Percentiles rank a stretch among this genome's conserved stretches.
Evolutionary conservation across 805 yeast species (phyloP).

Genomic region (Candida pseudofarinosa): DNA sequence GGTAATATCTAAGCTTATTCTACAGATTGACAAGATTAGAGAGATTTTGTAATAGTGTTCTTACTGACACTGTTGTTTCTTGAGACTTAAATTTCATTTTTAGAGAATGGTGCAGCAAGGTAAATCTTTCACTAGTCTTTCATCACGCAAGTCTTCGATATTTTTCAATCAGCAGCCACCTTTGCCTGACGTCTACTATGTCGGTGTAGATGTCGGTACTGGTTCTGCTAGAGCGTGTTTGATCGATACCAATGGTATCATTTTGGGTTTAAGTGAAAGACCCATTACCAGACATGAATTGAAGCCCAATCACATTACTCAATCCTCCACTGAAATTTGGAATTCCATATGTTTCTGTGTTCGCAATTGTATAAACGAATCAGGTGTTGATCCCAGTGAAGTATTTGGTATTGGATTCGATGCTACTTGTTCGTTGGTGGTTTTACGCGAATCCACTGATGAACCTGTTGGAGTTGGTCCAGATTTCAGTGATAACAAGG

Average conservation of each 20-base stretch:
- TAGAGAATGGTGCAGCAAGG: constrained; percentile 5
- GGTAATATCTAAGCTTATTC: no score
- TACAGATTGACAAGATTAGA: no score
- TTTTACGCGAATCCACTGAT: constrained; percentile 58
- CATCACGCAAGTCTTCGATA: constrained; percentile 35
- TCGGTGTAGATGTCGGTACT: constrained; percentile 95
- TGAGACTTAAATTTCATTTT: background rate
- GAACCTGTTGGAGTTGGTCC: constrained; percentile 90
- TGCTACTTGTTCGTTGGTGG: constrained; percentile 95
- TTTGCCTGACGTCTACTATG: constrained; percentile 49
- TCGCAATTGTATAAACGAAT: constrained; percentile 65
- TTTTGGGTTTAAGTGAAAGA: constrained; percentile 72
- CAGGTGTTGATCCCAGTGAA: constrained; percentile 61
- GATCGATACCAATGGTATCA: constrained; percentile 78
- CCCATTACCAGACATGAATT: constrained; percentile 75
- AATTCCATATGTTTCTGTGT: constrained; percentile 80
- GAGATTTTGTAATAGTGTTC: no score
- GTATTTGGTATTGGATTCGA: constrained; percentile 92
- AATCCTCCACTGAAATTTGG: constrained; percentile 91
- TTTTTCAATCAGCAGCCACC: constrained; percentile 36
- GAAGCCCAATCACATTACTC: constrained; percentile 73
- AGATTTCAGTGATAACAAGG: constrained; percentile 64
- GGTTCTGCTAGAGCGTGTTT: constrained; percentile 96
- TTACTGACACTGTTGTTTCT: no score
- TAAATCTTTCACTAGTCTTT: constrained; percentile 39